Conservation (phyloP, 2,329 filamentous ascomycete genomes). For the Herpotrichia juniperi region DNA sequence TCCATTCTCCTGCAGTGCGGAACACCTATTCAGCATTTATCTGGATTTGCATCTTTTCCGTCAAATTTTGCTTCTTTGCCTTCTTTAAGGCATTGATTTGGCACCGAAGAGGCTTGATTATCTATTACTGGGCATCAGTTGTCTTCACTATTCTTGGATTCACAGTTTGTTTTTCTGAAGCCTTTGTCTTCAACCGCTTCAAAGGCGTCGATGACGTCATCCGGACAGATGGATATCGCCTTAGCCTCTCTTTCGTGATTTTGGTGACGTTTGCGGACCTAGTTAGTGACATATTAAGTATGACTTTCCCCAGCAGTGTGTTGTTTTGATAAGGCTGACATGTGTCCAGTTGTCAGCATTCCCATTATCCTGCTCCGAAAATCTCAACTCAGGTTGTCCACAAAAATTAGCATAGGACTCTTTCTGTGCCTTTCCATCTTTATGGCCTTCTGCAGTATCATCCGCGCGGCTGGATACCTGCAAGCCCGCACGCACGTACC, state of each 20-base stretch:
- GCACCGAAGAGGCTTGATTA: conserved; percentile 8
- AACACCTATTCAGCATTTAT: conserved; percentile 6
- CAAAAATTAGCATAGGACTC: conserved; percentile 4
- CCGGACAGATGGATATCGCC: background rate
- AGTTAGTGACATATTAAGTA: conserved; percentile 10
- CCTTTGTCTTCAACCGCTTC: conserved; percentile 1
- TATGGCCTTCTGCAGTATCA: conserved; percentile 10
- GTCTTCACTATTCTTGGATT: conserved; percentile 5
- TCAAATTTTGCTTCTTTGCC: conserved; percentile 12
- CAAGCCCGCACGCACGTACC: background rate
- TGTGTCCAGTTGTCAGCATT: conserved; percentile 17
- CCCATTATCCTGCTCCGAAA: conserved; percentile 14
- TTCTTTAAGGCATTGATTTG: conserved; percentile 13
- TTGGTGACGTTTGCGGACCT: conserved; percentile 1
- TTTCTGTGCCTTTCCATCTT: conserved; percentile 14
- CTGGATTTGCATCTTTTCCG: conserved; percentile 9
- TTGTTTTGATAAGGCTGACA: background rate
- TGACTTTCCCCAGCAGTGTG: background rate
- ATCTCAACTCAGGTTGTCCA: conserved; percentile 3
- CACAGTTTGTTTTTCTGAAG: no score
- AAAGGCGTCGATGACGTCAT: no score
- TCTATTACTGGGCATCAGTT: conserved; percentile 15
- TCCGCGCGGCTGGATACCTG: conserved; percentile 1
- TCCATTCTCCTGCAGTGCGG: background rate
- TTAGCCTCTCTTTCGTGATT: background rate